A percentile compares a stretch with the other conserved stretches of the same genome.
phyloP scores from a whole-genome alignment of 768 basidiomycete genomes.

The Kwoniella pini region DNA sequence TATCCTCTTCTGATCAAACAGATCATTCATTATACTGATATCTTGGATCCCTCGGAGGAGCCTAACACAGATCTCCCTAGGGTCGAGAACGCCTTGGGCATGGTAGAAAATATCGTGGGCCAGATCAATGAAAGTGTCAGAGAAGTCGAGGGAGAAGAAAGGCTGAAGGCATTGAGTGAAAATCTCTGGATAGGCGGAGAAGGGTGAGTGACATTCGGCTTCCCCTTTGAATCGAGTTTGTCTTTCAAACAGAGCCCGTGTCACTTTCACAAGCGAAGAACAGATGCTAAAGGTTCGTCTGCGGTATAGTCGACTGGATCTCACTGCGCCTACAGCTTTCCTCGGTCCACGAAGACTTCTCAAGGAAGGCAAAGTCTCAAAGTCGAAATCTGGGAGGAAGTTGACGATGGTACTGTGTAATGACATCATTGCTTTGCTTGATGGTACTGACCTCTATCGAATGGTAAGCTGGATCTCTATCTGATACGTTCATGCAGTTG shows the following conservation, averaged over 20 bases:
- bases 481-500: not conserved
- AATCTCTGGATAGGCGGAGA: slow-evolving; percentile 78
- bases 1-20: slow-evolving; percentile 78
- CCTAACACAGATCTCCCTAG: slow-evolving; percentile 63
- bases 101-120: slow-evolving; percentile 71
- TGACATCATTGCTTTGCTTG: slow-evolving; percentile 84
- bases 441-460: slow-evolving; percentile 73
- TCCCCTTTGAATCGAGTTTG: too few species aligned
- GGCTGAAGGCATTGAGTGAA: slow-evolving; percentile 72
- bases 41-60: not conserved
- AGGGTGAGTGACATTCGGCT: slow-evolving; percentile 70
- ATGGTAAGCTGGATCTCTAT: slow-evolving; percentile 65
- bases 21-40: not conserved
- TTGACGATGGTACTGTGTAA: slow-evolving; percentile 79
- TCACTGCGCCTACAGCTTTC: slow-evolving; percentile 83
- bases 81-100: slow-evolving; percentile 63
- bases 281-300: too few species aligned
- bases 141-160: slow-evolving; percentile 74
- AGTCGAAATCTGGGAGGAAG: slow-evolving; percentile 80
- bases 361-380: slow-evolving; percentile 73
- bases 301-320: slow-evolving; percentile 67
- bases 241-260: too few species aligned
- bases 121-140: slow-evolving; percentile 88
- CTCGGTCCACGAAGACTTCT: slow-evolving; percentile 78
- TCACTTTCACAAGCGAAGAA: too few species aligned